Percentiles rank a stretch among this genome's conserved stretches.
Evolutionary conservation across 768 basidiomycete species (phyloP).

Genomic region (Peribolospora baueri): DNA sequence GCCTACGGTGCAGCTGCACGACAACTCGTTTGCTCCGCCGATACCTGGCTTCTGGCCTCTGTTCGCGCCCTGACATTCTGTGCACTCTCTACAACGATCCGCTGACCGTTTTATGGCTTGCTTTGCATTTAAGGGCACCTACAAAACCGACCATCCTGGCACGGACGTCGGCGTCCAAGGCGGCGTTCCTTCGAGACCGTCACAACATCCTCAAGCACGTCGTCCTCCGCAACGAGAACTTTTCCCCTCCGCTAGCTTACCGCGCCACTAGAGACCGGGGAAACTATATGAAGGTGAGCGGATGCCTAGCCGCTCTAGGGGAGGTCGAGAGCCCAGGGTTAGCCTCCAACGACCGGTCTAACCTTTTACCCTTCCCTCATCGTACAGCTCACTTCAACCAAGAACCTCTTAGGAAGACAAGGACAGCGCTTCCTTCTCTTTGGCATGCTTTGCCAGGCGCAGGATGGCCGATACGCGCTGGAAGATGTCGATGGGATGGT

Average conservation of each 20-base stretch:
- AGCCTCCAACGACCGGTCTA: neutral
- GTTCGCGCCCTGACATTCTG: neutral
- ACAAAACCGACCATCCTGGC: constrained; percentile 37
- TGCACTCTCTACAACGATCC: neutral
- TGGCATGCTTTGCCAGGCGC: constrained; percentile 71
- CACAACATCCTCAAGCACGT: constrained; percentile 79
- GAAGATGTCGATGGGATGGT: constrained; percentile 87
- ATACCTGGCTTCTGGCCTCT: neutral
- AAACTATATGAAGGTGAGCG: constrained; percentile 57
- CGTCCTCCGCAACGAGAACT: constrained; percentile 84
- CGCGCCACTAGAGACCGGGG: constrained; percentile 53
- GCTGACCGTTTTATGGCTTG: neutral
- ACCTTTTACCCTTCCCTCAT: neutral
- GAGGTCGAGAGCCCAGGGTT: neutral
- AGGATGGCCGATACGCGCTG: constrained; percentile 69
- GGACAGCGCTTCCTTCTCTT: constrained; percentile 76
- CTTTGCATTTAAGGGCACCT: constrained; percentile 24
- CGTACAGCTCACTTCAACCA: constrained; percentile 66
- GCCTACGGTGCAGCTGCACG: neutral
- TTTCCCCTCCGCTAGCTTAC: constrained; percentile 73
- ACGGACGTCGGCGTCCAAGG: constrained; percentile 58
- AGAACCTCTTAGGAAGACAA: constrained; percentile 74
- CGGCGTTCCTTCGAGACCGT: constrained; percentile 55
- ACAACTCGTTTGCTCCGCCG: neutral
- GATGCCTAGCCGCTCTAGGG: neutral